Evolutionary conservation across 192 early-diverging fungal species (phyloP).

Genomic region (Umbelopsis sp.): DNA sequence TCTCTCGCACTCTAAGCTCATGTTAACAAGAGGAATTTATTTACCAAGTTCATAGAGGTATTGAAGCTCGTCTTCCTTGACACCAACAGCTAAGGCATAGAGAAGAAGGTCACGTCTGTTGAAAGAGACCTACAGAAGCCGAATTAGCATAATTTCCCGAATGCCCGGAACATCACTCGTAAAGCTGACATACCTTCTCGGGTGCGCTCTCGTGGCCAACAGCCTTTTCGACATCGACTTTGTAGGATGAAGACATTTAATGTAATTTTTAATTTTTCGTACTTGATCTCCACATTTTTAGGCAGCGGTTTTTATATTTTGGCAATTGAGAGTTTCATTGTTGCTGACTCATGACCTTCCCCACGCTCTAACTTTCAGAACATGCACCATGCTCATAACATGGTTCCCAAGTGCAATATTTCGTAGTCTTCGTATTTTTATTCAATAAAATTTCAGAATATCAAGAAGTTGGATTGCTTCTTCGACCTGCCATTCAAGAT

Average conservation of each 20-base stretch:
- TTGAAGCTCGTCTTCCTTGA: conserved; percentile 57
- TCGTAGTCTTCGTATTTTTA: too few relatives aligned
- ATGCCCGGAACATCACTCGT: neutral
- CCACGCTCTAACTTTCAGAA: neutral
- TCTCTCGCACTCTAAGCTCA: neutral
- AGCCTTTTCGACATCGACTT: conserved; percentile 58
- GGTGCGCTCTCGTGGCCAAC: conserved; percentile 49
- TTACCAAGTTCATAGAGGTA: conserved; percentile 72
- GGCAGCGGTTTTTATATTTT: neutral
- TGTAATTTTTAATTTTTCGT: neutral
- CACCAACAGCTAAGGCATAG: conserved; percentile 68
- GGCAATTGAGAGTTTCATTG: neutral
- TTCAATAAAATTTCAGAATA: too few relatives aligned
- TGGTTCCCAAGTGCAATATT: too few relatives aligned
- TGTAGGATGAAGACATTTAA: conserved; percentile 14
- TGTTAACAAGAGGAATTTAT: neutral
- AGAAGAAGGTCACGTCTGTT: conserved; percentile 69
- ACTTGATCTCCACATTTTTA: neutral
- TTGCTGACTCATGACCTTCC: conserved; percentile 16
- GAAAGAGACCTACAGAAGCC: conserved; percentile 12
- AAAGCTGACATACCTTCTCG: conserved; percentile 38
- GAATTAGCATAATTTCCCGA: neutral
- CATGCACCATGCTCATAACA: too few relatives aligned
- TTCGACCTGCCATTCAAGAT: too few relatives aligned
- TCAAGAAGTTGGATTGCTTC: too few relatives aligned